Base-by-base conservation (phyloP, 495 filamentous ascomycete species). In the Alectoria sarmentosa region DNA sequence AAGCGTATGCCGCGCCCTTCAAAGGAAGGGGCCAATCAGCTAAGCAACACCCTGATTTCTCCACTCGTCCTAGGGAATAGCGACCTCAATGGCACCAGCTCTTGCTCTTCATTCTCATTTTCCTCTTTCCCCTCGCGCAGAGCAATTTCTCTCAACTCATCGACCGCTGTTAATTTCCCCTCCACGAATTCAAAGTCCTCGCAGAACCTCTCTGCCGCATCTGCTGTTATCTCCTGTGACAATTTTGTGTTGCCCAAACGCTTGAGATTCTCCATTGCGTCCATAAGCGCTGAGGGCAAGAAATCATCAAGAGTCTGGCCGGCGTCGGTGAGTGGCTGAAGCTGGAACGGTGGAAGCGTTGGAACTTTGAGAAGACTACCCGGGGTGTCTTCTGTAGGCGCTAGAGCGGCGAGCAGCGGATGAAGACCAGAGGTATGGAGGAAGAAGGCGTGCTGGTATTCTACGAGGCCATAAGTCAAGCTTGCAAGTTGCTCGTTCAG, bases 121-220 rank as follows among this genome's bases (percentile, higher is more conserved):
- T 67, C 59, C 38, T 64, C 66, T 52, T 72, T 72, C 63, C 73
- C 70, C 62, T 74, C 72, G 42, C 72, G 69, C 37, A 66, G 67
- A 55, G 66, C 67, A 32, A 48, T 77, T 34, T 74, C 63, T 34
- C 77, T 77, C 69, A 75, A 61, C 66, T 85, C 84, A 74, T 87
- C 85, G 6, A 80, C 81, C 19, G 78, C 78, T 36, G 83, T 75
- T 57, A 91, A 79, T 75, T 77, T 82, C 23, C 78, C 87, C 75
- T 98, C 94, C 7, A 97, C 82, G 65, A 87, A 87, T 76, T 93
- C 91, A 75, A 98, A 98, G 69, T 96, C 91, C 23, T 85, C 85
- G 66, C 92, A 95, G 76, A 98, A 98, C 61, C 78, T 82, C 68
- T 89, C 88, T 1, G 92, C 90, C 1, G 92, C 93, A 69, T 90